Evolutionary conservation across 2,329 filamentous ascomycete species (phyloP), one percentile per base, ranked within the genome.

Genomic region (Fusarium sp.): DNA sequence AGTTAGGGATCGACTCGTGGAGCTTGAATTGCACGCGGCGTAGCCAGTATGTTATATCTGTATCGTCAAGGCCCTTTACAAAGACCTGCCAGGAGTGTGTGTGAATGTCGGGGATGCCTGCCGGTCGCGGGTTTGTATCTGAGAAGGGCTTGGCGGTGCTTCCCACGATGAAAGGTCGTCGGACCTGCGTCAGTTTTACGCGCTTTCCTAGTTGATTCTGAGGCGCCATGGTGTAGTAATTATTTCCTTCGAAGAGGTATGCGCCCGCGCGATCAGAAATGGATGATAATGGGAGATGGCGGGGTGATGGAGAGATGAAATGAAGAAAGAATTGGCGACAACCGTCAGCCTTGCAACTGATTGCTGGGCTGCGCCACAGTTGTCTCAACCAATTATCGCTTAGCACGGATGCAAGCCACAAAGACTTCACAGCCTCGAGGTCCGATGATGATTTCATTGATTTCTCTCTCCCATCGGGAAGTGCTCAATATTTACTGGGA

Each of bases 21-120:
- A 99, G 88, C 80, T 98, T 98, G 83, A 99, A 99, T 79, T 97
- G 94, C 1, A 99, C 95, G 75, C 97, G 95, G 63, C 95, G 93
- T 71, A 98, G 86, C 93, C 96, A 99, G 80, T 97, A 96, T 27
- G 92, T 93, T 71, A 98, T 91, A 77, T 97, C 93, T 65, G 93
- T 92, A 78, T 93, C 92, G 75, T 97, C 93, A 58, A 97, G 85
- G 50, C 94, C 93, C 77, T 92, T 92, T 62, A 99, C 93, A 79
- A 96, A 98, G 69, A 98, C 93, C 76, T 91, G 90, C 96, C 96
- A 99, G 68, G 92, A 93, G 83, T 98, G 96, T 31, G 95, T 98
- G 83, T 99, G 96, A 80, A 97, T 94, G 67, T 92, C 87, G 23
- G 95, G 93, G 4, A 93, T 88, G 77, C 89, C 87, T 20, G 89